Evolutionary conservation across 345 rosid species (phyloP).

Genomic region (Laguncularia racemosa): DNA sequence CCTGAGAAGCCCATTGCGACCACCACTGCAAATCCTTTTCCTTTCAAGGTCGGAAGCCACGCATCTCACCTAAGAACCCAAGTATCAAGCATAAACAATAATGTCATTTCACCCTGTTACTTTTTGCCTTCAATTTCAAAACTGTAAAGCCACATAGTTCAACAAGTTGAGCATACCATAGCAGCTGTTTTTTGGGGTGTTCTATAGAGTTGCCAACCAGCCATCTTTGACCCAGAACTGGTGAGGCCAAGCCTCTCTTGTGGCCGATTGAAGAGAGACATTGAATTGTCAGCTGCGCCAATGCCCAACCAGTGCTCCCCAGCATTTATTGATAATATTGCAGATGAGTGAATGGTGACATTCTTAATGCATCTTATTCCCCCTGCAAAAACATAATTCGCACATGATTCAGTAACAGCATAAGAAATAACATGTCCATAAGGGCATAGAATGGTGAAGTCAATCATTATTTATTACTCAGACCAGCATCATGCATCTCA

Average conservation of each 20-base stretch:
- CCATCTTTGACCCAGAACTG: constrained; percentile 59
- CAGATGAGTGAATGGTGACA: constrained; percentile 69
- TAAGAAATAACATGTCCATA: neutral
- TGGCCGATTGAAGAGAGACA: constrained; percentile 97
- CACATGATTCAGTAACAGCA: neutral
- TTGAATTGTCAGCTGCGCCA: constrained; percentile 98
- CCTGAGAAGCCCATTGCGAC: constrained; percentile 90
- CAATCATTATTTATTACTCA: no score
- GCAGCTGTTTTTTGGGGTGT: constrained; percentile 85
- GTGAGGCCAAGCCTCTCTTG: constrained; percentile 64
- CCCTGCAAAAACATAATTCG: constrained; percentile 30
- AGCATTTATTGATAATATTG: constrained; percentile 82
- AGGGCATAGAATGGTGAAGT: neutral
- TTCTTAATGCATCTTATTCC: constrained; percentile 85
- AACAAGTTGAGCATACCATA: constrained; percentile 50
- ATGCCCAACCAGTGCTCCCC: constrained; percentile 95
- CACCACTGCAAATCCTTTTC: constrained; percentile 98
- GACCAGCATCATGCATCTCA: no score
- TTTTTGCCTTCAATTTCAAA: neutral
- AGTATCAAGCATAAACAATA: neutral
- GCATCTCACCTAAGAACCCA: constrained; percentile 70
- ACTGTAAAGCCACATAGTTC: neutral
- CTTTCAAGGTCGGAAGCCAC: constrained; percentile 93
- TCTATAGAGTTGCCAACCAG: constrained; percentile 98
- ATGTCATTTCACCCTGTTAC: neutral